Evolutionary conservation across 2,329 filamentous ascomycete species (phyloP).

Genomic region (Diplodia mutila): DNA sequence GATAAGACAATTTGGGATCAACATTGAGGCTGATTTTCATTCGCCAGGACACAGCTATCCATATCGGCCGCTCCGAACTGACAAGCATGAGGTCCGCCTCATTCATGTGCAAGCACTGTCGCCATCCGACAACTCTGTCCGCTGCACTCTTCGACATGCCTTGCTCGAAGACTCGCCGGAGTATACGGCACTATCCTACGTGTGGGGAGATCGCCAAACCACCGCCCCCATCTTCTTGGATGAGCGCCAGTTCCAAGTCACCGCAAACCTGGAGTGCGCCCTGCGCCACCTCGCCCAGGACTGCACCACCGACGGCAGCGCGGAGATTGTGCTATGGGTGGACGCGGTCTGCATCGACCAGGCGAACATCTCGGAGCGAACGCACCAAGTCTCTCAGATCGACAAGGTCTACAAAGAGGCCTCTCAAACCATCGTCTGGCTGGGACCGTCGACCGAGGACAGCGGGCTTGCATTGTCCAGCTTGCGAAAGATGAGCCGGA

Average conservation of each 20-base stretch:
- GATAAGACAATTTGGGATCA: too few relatives aligned
- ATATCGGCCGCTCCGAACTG: not conserved
- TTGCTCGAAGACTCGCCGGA: not conserved
- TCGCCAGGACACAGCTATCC: too few relatives aligned
- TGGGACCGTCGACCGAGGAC: not conserved
- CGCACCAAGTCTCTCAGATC: not conserved
- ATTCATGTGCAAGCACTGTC: not conserved
- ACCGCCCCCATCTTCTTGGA: not conserved
- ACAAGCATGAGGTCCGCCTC: not conserved
- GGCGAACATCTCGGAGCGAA: not conserved
- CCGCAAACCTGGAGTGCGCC: not conserved
- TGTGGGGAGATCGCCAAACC: not conserved
- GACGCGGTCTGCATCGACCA: constrained; percentile 6
- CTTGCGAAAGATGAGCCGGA: not conserved
- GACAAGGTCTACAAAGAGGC: not conserved
- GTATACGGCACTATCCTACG: not conserved
- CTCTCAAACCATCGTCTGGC: not conserved
- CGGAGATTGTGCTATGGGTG: not conserved
- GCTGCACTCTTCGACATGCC: not conserved
- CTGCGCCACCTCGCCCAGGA: not conserved
- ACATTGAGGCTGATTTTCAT: not conserved
- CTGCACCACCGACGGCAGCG: not conserved
- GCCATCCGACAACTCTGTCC: not conserved
- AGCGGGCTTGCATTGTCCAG: not conserved
- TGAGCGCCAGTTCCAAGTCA: not conserved